phyloP scores from a whole-genome alignment of 1,139 yeast species.

The Williopsis jadinii region DNA sequence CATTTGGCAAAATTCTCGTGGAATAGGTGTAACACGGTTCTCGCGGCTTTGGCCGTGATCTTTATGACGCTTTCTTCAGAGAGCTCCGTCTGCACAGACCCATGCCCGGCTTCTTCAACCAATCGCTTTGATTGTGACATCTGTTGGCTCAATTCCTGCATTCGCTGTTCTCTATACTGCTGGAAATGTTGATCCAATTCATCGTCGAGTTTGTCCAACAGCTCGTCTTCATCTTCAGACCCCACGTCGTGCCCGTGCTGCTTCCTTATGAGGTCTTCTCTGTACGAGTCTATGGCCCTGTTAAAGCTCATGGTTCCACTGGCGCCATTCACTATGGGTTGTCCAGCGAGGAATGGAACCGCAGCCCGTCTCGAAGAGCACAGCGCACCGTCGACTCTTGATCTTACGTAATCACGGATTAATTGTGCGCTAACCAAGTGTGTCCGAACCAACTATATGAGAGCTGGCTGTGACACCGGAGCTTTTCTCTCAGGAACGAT shows the following conservation, averaged over 20 bases:
- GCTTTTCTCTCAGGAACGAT: no score
- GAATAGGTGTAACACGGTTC: constrained; percentile 58
- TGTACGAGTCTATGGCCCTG: constrained; percentile 33
- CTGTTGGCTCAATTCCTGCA: constrained; percentile 48
- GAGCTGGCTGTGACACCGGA: no score
- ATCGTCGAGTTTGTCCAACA: constrained; percentile 50
- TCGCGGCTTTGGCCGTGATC: constrained; percentile 35
- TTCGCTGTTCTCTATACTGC: constrained; percentile 66
- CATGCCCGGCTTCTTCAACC: constrained; percentile 34
- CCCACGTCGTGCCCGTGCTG: constrained; percentile 27
- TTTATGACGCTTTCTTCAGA: constrained; percentile 54
- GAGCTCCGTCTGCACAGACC: constrained; percentile 32
- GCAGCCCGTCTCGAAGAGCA: no score
- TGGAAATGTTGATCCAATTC: constrained; percentile 57
- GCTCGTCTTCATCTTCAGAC: constrained; percentile 38
- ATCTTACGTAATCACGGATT: no score
- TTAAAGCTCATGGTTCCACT: constrained; percentile 2
- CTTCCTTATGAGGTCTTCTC: constrained; percentile 26
- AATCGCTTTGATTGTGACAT: constrained; percentile 34
- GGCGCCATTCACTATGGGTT: no score
- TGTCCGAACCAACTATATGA: no score
- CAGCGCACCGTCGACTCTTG: no score
- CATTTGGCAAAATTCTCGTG: constrained; percentile 59
- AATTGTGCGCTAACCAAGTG: no score
- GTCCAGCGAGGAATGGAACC: no score